Evolutionary conservation across 176 grass and related monocot species (phyloP).

Genomic region (Pontederia crassipes): DNA sequence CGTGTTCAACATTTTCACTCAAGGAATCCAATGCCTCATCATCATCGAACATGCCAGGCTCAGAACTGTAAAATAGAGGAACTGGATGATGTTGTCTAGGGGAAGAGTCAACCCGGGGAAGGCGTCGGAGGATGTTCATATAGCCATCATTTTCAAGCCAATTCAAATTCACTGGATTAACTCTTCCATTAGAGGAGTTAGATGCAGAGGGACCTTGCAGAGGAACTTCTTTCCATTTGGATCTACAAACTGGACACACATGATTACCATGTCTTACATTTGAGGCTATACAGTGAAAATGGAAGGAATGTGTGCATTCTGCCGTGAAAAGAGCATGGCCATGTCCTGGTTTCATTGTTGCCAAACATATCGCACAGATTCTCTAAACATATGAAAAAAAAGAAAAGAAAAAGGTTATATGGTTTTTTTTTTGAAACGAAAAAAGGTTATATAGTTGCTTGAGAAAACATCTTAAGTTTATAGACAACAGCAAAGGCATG

Average conservation of each 20-base stretch:
- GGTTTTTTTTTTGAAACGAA: too few relatives aligned
- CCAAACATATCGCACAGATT: constrained; percentile 75
- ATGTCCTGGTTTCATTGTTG: constrained; percentile 48
- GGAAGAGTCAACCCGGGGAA: constrained; percentile 28
- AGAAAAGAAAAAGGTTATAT: too few relatives aligned
- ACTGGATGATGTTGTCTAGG: constrained; percentile 24
- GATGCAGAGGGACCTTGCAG: constrained; percentile 20
- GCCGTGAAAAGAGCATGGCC: constrained; percentile 85
- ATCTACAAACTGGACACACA: constrained; percentile 72
- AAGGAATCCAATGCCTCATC: constrained; percentile 46
- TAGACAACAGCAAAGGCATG: too few relatives aligned
- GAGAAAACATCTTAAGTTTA: too few relatives aligned
- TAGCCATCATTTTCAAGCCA: constrained; percentile 35
- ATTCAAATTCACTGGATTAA: constrained; percentile 31
- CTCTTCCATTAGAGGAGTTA: constrained; percentile 43
- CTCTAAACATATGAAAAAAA: constrained; percentile 28
- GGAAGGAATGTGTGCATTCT: constrained; percentile 75
- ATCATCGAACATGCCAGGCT: constrained; percentile 55
- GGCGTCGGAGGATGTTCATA: constrained; percentile 36
- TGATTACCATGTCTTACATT: constrained; percentile 44
- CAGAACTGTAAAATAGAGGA: constrained; percentile 27
- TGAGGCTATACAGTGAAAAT: constrained; percentile 61
- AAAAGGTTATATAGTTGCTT: too few relatives aligned
- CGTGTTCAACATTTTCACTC: constrained; percentile 18
- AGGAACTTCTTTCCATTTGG: constrained; percentile 80